Evolutionary conservation across 345 rosid genomes (phyloP), one percentile per base, ranked within the genome.

Genomic region (Conringia planisiliqua): DNA sequence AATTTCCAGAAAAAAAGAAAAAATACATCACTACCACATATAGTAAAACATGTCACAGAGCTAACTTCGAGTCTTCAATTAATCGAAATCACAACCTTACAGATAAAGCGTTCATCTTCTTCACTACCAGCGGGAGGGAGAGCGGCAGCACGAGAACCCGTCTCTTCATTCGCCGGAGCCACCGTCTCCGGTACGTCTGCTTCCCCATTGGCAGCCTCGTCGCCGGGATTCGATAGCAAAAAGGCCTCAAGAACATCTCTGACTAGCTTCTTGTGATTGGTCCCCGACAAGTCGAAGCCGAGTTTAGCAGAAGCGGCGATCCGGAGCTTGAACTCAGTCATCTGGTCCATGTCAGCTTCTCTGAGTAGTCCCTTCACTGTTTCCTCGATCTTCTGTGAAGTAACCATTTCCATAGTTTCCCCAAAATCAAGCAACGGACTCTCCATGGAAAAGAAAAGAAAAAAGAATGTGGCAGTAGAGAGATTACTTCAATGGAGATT

Each of bases 321-420:
- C 32, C 97, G 87, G 83, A 89, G 85, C 67, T 87, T 86, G 83
- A 84, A 89, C 88, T 91, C 97, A 4, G 92, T 91, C 82, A 88
- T 82, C 11, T 71, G 82, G 18, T 83, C 87, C 83, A 91, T 71
- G 78, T 91, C 80, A 13, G 90, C 85, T 47, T 68, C 66, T 59
- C 62, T 83, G 17, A 91, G 93, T 29, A 89, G 78, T 2, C 78
- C 81, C 51, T 62, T 76, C 40, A 91, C 91, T 18, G 87, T 78
- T 68, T 82, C 86, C 79, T 87, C 86, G 78, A 93, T 84, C 68
- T 55, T 84, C 47, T 57, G 76, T 17, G 12, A 55, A 35, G 52
- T 65, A 6, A 78, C 80, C 1, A 78, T 46, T 39, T 84, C 89
- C 91, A 85, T 83, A 24, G 58, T 12, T 56, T 42, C 79, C 4